phyloP scores from a whole-genome alignment of 805 yeast species.

The Suhomyces prunicola region DNA sequence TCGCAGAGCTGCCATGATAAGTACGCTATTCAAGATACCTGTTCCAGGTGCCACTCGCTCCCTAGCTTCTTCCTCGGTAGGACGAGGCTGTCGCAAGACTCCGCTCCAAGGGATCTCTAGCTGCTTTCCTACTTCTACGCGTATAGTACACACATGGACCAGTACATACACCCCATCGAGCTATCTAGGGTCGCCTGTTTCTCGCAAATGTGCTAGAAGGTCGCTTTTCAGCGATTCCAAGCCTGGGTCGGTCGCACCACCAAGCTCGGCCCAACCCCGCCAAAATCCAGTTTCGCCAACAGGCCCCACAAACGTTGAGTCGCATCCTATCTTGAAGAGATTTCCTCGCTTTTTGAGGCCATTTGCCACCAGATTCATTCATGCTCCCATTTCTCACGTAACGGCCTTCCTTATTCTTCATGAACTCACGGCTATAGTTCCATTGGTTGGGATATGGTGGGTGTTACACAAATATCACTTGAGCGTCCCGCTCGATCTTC shows the following conservation, averaged over 20 bases:
- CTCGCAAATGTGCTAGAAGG: not conserved
- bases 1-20: not conserved
- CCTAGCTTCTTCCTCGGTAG: not conserved
- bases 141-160: not conserved
- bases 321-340: slow-evolving; percentile 29
- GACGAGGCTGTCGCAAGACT: not conserved
- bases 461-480: slow-evolving; percentile 53
- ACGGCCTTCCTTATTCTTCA: slow-evolving; percentile 67
- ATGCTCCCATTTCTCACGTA: slow-evolving; percentile 59
- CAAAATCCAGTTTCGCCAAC: not conserved
- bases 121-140: not conserved
- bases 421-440: slow-evolving; percentile 72
- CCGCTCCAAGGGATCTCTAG: not conserved
- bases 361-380: slow-evolving; percentile 46
- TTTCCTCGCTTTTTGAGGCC: slow-evolving; percentile 51
- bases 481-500: slow-evolving; percentile 51
- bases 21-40: not conserved
- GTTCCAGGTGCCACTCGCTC: not conserved
- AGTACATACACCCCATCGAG: not conserved
- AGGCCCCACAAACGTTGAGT: not conserved
- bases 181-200: not conserved
- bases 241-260: not conserved
- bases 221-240: not conserved
- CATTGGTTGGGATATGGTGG: slow-evolving; percentile 68
- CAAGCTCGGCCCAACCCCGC: not conserved